phyloP scores from a whole-genome alignment of 139 green algal genomes.

The Chlamydomonas sp. region DNA sequence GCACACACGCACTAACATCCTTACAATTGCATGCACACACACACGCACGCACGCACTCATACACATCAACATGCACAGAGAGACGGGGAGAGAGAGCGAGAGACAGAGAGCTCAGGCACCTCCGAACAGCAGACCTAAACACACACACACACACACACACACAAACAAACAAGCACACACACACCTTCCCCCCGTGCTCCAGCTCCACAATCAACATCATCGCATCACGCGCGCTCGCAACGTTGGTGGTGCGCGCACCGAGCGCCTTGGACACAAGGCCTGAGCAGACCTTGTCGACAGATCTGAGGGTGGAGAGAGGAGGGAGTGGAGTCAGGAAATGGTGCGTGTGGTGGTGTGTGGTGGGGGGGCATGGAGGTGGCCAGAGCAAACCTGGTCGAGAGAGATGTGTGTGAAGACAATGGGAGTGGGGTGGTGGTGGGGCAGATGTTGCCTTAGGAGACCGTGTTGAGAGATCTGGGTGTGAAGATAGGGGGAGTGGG shows the following conservation, averaged over 20 bases:
- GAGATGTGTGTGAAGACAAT: not conserved
- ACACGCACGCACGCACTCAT: too few species aligned
- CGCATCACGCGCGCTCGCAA: slow-evolving; percentile 55
- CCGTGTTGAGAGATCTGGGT: not conserved
- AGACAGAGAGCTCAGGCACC: not conserved
- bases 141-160: not conserved
- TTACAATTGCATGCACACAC: not conserved
- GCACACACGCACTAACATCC: not conserved
- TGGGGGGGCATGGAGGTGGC: not conserved
- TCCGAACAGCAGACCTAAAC: not conserved
- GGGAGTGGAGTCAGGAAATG: slow-evolving; percentile 8
- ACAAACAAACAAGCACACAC: slow-evolving; percentile 34
- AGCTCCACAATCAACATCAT: slow-evolving; percentile 75
- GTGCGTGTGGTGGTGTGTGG: not conserved
- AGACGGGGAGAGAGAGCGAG: too few species aligned
- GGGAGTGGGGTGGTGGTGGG: not conserved
- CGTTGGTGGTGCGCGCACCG: slow-evolving; percentile 69
- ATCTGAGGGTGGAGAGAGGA: slow-evolving; percentile 31
- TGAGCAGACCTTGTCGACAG: slow-evolving; percentile 46
- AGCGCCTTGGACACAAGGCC: slow-evolving; percentile 72
- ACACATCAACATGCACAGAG: too few species aligned
- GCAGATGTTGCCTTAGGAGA: not conserved
- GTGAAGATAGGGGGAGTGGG: not conserved
- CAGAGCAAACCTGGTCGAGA: not conserved
- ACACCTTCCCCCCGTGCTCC: slow-evolving; percentile 70